Base-by-base conservation (phyloP, 257 asterid species). In the Solanum neorickii region DNA sequence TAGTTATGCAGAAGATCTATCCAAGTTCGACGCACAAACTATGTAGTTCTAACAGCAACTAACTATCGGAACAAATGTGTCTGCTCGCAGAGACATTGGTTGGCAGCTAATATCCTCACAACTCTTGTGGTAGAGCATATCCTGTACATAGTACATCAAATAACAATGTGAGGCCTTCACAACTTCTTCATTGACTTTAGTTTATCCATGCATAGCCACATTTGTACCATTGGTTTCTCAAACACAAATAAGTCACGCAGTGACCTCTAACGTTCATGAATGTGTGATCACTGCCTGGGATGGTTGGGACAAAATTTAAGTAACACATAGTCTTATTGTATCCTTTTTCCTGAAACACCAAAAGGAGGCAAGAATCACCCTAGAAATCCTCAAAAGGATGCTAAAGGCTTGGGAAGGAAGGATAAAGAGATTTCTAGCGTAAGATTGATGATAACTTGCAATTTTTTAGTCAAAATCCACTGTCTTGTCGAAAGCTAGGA, bases 171-270 rank as follows among this genome's bases (percentile, higher is more conserved):
- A 94, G 18, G 96, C 92, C 92, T 98, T 91, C 41, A 96, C 96
- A 52, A 91, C 84, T 69, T 89, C 92, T 65, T 94, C 98, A 70
- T 92, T 89, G 44, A 96, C 98, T 83, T 80, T 91, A 86, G 95
- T 94, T 94, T 82, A 94, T 92, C 98, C 99, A 95, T 2, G 98
- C 96, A 86, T 96, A 98, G 35, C 94, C 98, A 82, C 98, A 96
- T 89, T 96, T 96, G 91, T 92, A 94, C 98, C 98, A 96, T 84
- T 92, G 91, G 83, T 94, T 90, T 73, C 94, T 87, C 69, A 96
- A 87, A 91, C 96, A 94, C 93, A 96, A 89, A 85, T 94, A 96
- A 0, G 98, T 94, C 76, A 93, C 94, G 12, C 94, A 96, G 65
- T 94, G 98, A 46, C 98, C 98, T 96, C 96, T 14, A 96, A 95